Evolutionary conservation across 2,329 filamentous ascomycete genomes (phyloP).

Genomic region (Fusarium globosum): DNA sequence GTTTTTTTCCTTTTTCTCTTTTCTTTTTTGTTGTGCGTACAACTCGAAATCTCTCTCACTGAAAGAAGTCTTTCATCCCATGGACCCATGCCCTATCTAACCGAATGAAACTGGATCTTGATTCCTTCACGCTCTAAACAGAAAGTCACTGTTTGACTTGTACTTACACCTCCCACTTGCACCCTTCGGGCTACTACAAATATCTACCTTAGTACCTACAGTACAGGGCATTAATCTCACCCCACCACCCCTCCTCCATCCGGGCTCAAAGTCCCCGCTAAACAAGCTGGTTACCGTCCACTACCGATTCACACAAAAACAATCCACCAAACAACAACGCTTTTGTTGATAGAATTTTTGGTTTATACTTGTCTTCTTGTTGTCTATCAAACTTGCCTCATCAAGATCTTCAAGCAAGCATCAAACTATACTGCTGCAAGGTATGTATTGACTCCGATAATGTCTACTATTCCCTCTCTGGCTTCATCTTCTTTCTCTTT

Average conservation of each 20-base stretch:
- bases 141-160: conserved; percentile 18
- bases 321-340: conserved; percentile 29
- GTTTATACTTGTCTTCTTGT: not conserved
- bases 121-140: conserved; percentile 6
- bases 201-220: too few species aligned
- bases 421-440: not conserved
- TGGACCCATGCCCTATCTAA: conserved; percentile 15
- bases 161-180: conserved; percentile 14
- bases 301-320: conserved; percentile 39
- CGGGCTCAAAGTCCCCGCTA: conserved; percentile 37
- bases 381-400: not conserved
- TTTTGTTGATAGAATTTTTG: conserved; percentile 10
- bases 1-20: not conserved
- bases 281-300: conserved; percentile 35
- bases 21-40: conserved; percentile 7
- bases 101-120: conserved; percentile 3
- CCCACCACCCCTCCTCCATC: conserved; percentile 24
- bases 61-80: conserved; percentile 3
- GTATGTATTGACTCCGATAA: conserved; percentile 15
- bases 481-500: conserved; percentile 3
- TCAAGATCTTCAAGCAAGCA: not conserved
- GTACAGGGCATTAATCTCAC: conserved; percentile 26
- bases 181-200: conserved; percentile 18
- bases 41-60: not conserved
- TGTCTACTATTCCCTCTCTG: not conserved